Evolutionary conservation across 352 stramenopile species (phyloP), one percentile per base, ranked within the genome.

Genomic region (Pelagophyceae sp.): DNA sequence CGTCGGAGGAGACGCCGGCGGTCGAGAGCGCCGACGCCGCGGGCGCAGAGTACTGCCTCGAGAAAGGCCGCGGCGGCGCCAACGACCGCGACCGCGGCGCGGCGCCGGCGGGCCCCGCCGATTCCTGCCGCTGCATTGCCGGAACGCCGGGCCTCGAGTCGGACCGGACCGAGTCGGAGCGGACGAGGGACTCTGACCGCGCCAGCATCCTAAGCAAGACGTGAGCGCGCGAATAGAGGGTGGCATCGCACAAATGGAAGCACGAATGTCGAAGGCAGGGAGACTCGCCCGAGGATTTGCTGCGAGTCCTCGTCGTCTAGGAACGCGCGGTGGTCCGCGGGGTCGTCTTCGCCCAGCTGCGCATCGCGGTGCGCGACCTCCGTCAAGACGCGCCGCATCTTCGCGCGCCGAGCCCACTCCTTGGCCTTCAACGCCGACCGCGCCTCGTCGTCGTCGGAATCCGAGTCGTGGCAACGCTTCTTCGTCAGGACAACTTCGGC

Each of bases 381-480:
- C 2, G 33, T n/a, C 1, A 74, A 37, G 5, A 54, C 67, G 35
- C 67, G 67, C 17, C 67, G 67, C 67, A 74, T 74, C 67, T 74
- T 74, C 15, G 67, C 67, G 20, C 67, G 33, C 29, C 38, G 19
- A 1, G 67, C 67, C 2, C 2, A 74, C 15, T 51, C 1, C 38
- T 33, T 51, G 11, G 67, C 33, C 33, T 20, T 11, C 67, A 1
- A 1, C 17, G 33, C 35, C 35, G 23, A 2, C 11, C 2, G 17
- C 38, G 20, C 67, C 15, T 51, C 31, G 1, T 50, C 67, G 35
- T 74, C 67, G 67, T 32, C 27, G 29, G 51, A 33, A 23, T 50
- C 67, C 58, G 23, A n/a, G n/a, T n/a, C n/a, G n/a, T n/a, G n/a
- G n/a, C n/a, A n/a, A n/a, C n/a, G n/a, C n/a, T n/a, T n/a, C n/a